These are phyloP conservation scores for Cystobasidium ongulense DNA, from an alignment of 768 basidiomycete genomes.

Conservation along the genomic window DNA sequence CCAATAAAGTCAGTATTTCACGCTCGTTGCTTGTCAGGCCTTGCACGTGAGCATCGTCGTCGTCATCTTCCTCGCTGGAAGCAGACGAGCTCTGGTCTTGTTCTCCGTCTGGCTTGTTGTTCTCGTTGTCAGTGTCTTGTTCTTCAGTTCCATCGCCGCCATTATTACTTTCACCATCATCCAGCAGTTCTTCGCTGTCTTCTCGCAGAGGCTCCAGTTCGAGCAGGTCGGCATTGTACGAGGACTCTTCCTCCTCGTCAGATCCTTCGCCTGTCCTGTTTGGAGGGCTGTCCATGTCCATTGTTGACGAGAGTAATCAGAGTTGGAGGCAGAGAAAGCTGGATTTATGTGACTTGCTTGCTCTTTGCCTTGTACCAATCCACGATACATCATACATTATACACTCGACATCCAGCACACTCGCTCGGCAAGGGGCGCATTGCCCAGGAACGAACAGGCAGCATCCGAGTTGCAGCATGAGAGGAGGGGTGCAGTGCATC, in stretches of 20 bases:
- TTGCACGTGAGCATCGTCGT: constrained; percentile 3
- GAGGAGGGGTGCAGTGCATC: neutral
- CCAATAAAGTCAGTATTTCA: constrained; percentile 23
- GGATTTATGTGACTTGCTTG: no score
- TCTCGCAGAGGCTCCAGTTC: neutral
- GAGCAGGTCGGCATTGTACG: neutral
- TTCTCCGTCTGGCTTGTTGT: neutral
- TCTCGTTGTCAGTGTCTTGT: neutral
- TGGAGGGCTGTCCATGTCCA: neutral
- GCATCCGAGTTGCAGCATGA: neutral
- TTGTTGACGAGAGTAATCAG: neutral
- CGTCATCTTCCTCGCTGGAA: constrained; percentile 1
- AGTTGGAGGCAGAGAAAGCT: no score
- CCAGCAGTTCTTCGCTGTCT: neutral
- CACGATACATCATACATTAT: neutral
- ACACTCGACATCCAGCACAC: no score
- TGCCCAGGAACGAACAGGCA: neutral
- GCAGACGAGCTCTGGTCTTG: neutral
- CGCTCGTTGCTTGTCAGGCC: constrained; percentile 15
- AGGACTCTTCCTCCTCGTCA: neutral
- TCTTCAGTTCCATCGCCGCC: neutral
- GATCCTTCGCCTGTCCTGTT: neutral
- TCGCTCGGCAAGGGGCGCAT: neutral
- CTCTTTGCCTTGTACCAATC: neutral
- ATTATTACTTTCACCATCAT: neutral